These are phyloP conservation scores for Henckelia pumila DNA, from an alignment of 257 asterid species.

Conservation along the genomic window DNA sequence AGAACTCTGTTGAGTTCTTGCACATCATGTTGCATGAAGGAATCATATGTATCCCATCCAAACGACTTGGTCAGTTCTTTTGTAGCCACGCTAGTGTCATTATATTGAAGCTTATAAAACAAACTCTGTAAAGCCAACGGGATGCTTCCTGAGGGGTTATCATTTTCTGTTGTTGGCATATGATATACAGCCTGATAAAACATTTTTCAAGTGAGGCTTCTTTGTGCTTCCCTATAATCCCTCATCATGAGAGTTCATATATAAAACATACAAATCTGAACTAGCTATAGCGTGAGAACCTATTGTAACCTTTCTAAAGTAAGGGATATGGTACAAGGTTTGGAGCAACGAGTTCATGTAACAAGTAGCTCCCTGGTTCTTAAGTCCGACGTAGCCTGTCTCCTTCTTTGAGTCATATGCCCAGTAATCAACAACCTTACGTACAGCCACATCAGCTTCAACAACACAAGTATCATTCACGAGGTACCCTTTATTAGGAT, in stretches of 20 bases:
- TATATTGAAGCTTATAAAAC: constrained; percentile 85
- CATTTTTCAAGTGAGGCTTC: constrained; percentile 30
- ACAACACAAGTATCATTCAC: constrained; percentile 51
- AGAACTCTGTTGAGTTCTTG: constrained; percentile 89
- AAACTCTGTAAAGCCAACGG: constrained; percentile 88
- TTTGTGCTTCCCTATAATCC: constrained; percentile 19
- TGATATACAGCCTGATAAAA: constrained; percentile 82
- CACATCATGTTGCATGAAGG: constrained; percentile 89
- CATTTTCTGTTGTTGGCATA: constrained; percentile 95
- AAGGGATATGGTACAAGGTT: constrained; percentile 84
- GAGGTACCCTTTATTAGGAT: constrained; percentile 59
- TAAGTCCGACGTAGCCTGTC: constrained; percentile 79
- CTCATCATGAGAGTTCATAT: constrained; percentile 16
- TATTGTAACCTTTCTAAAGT: constrained; percentile 71
- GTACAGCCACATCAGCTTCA: constrained; percentile 73
- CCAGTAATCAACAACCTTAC: constrained; percentile 61
- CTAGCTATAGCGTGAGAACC: constrained; percentile 8
- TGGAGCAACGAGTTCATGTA: constrained; percentile 89
- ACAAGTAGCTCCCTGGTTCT: constrained; percentile 95
- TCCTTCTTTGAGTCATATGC: constrained; percentile 71
- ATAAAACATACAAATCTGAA: constrained; percentile 22
- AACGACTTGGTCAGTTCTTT: constrained; percentile 88
- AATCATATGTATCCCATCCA: constrained; percentile 92
- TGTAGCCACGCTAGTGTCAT: constrained; percentile 84
- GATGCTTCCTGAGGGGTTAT: constrained; percentile 80